Evolutionary conservation across 1,284 basidiomycete species (phyloP).

Genomic region (Puccinia horiana): DNA sequence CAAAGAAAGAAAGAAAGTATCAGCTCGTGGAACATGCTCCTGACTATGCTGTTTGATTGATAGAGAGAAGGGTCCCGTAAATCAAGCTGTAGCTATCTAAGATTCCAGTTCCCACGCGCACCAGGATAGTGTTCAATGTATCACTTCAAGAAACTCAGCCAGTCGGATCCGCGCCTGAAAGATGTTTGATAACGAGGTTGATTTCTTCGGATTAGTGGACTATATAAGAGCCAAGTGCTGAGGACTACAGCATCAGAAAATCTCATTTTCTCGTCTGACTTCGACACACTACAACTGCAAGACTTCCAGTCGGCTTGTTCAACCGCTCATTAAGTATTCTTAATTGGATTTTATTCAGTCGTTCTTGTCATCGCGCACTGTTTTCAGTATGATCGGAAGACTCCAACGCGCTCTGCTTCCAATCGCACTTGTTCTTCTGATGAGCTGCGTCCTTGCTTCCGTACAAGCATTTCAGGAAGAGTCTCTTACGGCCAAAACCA

Average conservation of each 20-base stretch:
- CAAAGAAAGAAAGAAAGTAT: not conserved
- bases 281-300: no score
- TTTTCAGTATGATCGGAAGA: not conserved
- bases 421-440: not conserved
- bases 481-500: not conserved
- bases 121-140: not conserved
- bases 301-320: not conserved
- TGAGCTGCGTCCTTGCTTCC: not conserved
- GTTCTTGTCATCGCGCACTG: not conserved
- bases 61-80: no score
- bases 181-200: no score
- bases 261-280: not conserved
- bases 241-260: not conserved
- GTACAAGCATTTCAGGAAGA: not conserved
- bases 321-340: not conserved
- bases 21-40: not conserved
- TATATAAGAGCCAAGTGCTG: no score
- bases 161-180: no score
- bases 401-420: not conserved
- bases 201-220: no score
- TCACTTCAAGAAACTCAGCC: no score
- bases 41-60: not conserved
- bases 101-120: not conserved
- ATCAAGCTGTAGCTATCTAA: not conserved
- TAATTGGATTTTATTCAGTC: not conserved